Evolutionary conservation across 2,329 filamentous ascomycete genomes (phyloP).

Genomic region (Xylariomycetidae sp.): DNA sequence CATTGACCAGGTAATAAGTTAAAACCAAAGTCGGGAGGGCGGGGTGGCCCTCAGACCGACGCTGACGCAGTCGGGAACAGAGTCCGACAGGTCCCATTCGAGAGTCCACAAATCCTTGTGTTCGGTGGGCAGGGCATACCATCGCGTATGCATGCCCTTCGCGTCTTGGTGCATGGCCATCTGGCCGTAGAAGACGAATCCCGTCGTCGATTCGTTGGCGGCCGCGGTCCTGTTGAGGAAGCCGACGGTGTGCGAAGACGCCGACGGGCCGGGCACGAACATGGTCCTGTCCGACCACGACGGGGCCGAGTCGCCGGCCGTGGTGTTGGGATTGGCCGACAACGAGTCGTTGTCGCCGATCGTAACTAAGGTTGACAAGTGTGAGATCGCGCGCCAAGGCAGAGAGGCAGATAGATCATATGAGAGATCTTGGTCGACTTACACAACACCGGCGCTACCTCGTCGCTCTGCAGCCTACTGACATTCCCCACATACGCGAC

Average conservation of each 20-base stretch:
- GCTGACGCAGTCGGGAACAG: not conserved
- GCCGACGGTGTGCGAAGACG: conserved; percentile 13
- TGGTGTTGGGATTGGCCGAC: conserved; percentile 14
- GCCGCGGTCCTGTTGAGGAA: conserved; percentile 10
- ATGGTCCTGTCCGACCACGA: conserved; percentile 20
- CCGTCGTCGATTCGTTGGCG: conserved; percentile 8
- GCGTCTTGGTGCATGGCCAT: conserved; percentile 12
- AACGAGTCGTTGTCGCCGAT: conserved; percentile 8
- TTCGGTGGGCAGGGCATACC: conserved; percentile 16
- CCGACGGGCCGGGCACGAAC: conserved; percentile 14
- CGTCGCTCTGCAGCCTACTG: conserved; percentile 4
- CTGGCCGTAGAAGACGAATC: conserved; percentile 22
- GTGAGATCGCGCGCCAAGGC: not conserved
- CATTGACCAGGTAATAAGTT: no score
- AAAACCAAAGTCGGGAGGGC: no score
- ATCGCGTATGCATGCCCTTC: conserved; percentile 13
- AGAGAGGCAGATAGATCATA: not conserved
- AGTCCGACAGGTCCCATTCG: conserved; percentile 17
- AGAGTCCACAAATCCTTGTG: conserved; percentile 14
- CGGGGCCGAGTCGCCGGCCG: conserved; percentile 6
- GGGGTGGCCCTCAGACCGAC: not conserved
- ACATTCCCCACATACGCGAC: conserved; percentile 8
- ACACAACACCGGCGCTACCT: conserved; percentile 13
- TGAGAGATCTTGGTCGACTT: conserved; percentile 7
- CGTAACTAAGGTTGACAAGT: conserved; percentile 9